Base-by-base conservation (phyloP, 2,329 filamentous ascomycete species). In the Proliferodiscus dingleyae region DNA sequence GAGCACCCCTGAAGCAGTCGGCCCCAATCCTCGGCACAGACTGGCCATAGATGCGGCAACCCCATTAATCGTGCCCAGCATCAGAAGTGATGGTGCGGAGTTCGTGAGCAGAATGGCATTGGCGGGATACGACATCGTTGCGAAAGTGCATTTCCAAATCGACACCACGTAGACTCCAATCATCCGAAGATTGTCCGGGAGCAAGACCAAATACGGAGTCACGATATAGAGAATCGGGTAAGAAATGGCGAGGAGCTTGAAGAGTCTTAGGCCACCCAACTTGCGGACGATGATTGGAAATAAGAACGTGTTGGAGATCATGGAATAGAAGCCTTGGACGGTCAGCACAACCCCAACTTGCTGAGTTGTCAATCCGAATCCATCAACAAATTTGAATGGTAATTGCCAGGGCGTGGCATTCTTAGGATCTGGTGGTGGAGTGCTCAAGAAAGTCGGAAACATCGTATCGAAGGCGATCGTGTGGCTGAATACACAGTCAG, bases 381-480 rank as follows among this genome's bases (percentile, higher is more conserved):
- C 91, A 47, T 88, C 88, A 3, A 81, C 81, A 57, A 98, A 97
- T 58, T 86, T 85, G 72, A 98, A 93, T 0, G 91, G 91, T 2
- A 95, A 75, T 68, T 75, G 52, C 59, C 72, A 67, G n/a, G 68
- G 57, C 13, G 67, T 64, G 22, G 72, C 52, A 61, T 78, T 66
- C 61, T 75, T 62, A 59, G 22, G 29, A 16, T 10, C 13, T 9
- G 53, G 54, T 13, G 36, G 16, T 32, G 50, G 43, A 6, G 53
- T 57, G 13, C 56, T 60, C 68, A 98, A 80, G 57, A 98, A 89
- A 2, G 96, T 87, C 0, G 93, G 91, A 57, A 97, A 83, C 39
- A 97, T 77, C 61, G 95, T 87, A 67, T 98, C 93, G 58, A 95
- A 93, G 0, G 90, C 94, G 68, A 98, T 96, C 10, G 91, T 96